Evolutionary conservation across 75 land plant genomes (phyloP).

Genomic region (Azolla pinnata): DNA sequence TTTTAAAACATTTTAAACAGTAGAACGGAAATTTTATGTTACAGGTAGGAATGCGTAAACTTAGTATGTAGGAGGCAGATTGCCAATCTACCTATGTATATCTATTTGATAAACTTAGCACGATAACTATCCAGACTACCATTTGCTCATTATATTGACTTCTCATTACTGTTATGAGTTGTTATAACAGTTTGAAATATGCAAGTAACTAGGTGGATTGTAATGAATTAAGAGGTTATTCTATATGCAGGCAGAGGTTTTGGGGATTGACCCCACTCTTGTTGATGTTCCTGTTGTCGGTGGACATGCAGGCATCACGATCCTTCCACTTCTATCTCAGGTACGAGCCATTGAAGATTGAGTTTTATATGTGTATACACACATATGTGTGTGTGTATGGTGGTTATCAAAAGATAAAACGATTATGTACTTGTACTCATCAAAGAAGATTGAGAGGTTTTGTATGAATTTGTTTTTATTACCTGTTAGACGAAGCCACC

Average conservation of each 20-base stretch:
- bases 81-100: too few species aligned
- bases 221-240: background rate
- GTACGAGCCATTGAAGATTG: background rate
- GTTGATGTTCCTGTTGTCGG: constrained; percentile 39
- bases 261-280: constrained; percentile 25
- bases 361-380: background rate
- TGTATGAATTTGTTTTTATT: constrained; percentile 1
- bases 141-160: too few species aligned
- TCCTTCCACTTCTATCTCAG: constrained; percentile 32
- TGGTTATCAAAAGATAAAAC: background rate
- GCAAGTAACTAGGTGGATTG: background rate
- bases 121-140: too few species aligned
- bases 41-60: too few species aligned
- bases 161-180: background rate
- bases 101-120: too few species aligned
- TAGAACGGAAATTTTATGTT: too few species aligned
- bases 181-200: background rate
- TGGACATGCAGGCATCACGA: constrained; percentile 39
- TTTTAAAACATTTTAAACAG: too few species aligned
- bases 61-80: too few species aligned
- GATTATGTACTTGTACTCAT: background rate
- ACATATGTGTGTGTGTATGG: background rate
- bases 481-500: constrained; percentile 21
- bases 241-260: constrained; percentile 38
- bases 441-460: background rate